These are phyloP conservation scores for Hypomyces rosellus DNA, from an alignment of 2,329 filamentous ascomycete species.

Conservation along the genomic window DNA sequence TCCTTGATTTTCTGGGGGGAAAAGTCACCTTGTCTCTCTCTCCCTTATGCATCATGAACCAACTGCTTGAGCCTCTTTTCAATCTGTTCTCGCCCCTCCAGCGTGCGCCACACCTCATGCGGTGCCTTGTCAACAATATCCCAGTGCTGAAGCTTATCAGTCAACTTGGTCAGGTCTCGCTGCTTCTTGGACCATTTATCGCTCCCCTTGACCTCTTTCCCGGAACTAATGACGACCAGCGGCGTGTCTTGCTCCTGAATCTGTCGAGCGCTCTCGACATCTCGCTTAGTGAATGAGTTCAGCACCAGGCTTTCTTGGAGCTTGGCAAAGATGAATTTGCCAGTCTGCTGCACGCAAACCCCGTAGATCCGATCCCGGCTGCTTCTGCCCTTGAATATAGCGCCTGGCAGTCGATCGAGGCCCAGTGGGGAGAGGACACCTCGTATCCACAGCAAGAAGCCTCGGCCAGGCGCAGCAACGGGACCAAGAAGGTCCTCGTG, in stretches of 20 bases:
- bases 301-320: constrained; percentile 91
- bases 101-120: constrained; percentile 77
- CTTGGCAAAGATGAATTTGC: constrained; percentile 82
- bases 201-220: constrained; percentile 59
- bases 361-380: constrained; percentile 83
- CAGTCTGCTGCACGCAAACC: constrained; percentile 66
- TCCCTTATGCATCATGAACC: constrained; percentile 34
- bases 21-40: background rate
- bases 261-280: constrained; percentile 69
- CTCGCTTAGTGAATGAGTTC: constrained; percentile 73
- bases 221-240: constrained; percentile 77
- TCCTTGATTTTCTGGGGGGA: too few relatives aligned
- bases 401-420: constrained; percentile 70
- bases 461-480: constrained; percentile 60
- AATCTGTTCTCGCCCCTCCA: constrained; percentile 65
- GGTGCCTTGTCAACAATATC: constrained; percentile 80
- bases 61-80: constrained; percentile 73
- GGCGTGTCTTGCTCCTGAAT: constrained; percentile 74
- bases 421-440: constrained; percentile 85
- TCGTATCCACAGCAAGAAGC: constrained; percentile 80
- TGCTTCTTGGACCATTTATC: constrained; percentile 77
- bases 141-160: constrained; percentile 73
- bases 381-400: constrained; percentile 73
- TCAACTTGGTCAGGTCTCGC: constrained; percentile 73
- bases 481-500: constrained; percentile 78